Evolutionary conservation across 2,329 filamentous ascomycete species (phyloP).

Genomic region (Hypoxylon sp.): DNA sequence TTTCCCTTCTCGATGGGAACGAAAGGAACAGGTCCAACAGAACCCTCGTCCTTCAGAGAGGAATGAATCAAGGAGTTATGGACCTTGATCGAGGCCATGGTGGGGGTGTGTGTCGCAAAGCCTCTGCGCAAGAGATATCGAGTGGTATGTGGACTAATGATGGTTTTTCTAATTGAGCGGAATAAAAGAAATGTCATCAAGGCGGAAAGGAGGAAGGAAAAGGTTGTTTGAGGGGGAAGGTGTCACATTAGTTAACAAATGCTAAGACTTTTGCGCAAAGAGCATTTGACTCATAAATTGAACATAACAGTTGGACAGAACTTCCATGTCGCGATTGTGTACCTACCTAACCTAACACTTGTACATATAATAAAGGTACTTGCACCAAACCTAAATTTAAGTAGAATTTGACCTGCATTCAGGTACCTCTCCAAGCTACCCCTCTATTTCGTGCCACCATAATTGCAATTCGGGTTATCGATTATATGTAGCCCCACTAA

Average conservation of each 20-base stretch:
- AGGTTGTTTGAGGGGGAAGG: slow-evolving; percentile 24
- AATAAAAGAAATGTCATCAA: slow-evolving; percentile 48
- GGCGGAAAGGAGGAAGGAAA: slow-evolving; percentile 17
- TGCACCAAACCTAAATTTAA: no score
- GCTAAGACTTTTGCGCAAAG: slow-evolving; percentile 5
- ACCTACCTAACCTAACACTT: slow-evolving; percentile 2
- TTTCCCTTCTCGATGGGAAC: slow-evolving; percentile 74
- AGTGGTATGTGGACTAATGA: slow-evolving; percentile 41
- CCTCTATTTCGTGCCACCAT: slow-evolving; percentile 17
- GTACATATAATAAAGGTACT: not conserved
- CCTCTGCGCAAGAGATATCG: slow-evolving; percentile 43
- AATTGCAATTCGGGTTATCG: no score
- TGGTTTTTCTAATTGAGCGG: slow-evolving; percentile 41
- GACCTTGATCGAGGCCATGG: slow-evolving; percentile 70
- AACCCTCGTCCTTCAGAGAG: no score
- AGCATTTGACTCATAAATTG: slow-evolving; percentile 13
- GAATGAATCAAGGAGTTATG: slow-evolving; percentile 87
- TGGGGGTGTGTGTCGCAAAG: slow-evolving; percentile 49
- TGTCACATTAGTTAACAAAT: slow-evolving; percentile 32
- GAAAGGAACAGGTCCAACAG: slow-evolving; percentile 77
- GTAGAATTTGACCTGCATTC: no score
- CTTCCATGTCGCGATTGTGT: slow-evolving; percentile 24
- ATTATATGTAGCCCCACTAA: no score
- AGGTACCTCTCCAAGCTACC: no score
- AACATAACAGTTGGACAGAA: slow-evolving; percentile 5